Base-by-base conservation (phyloP, 1,284 basidiomycete genomes). In the Tilletia indica region DNA sequence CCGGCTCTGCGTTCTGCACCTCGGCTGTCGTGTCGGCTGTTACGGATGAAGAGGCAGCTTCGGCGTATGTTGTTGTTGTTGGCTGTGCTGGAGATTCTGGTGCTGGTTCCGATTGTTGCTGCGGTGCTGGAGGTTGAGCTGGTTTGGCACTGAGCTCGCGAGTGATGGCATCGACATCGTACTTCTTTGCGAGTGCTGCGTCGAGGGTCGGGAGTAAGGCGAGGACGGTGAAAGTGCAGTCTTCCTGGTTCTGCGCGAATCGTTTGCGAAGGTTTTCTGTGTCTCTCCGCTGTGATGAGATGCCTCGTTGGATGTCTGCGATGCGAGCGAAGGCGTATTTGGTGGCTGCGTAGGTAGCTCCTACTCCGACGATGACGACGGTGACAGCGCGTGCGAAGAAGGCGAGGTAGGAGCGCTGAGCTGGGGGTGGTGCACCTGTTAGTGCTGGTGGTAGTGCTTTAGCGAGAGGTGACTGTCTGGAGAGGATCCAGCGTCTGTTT, bases 91-190 rank as follows among this genome's bases (percentile, higher is more conserved):
- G 25, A 31, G 25, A 31, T 31, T 31, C 25, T 31, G 25, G 66
- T 64, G 2, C 61, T 16, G 48, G 25, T 36, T 64, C 16, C 5
- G 21, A 12, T 16, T 72, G 68, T 12, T 47, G 67, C 64, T 21
- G 74, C n/a, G 38, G 42, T 14, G 69, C 68, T 34, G 74, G 61
- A 8, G 19, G 1, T 54, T 19, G 51, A 31, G 61, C 61, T 64
- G 61, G 61, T 34, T 66, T 78, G 42, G 63, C 66, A 72, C 77
- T 91, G 90, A 95, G 87, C 79, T 92, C 90, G 34, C 88, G 85
- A 0, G 91, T 94, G 14, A 94, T 86, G 0, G 86, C 86, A 78
- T 96, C 94, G 25, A 96, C 91, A 78, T 96, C 90, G 89, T 94
- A 91, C 64, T 89, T 89, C 38, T 87, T 85, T 19, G 93, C 86